A percentile compares a stretch with the other conserved stretches of the same genome.
Conservation (phyloP, 2,329 filamentous ascomycete genomes). For the Cercospora zeae-maydis region DNA sequence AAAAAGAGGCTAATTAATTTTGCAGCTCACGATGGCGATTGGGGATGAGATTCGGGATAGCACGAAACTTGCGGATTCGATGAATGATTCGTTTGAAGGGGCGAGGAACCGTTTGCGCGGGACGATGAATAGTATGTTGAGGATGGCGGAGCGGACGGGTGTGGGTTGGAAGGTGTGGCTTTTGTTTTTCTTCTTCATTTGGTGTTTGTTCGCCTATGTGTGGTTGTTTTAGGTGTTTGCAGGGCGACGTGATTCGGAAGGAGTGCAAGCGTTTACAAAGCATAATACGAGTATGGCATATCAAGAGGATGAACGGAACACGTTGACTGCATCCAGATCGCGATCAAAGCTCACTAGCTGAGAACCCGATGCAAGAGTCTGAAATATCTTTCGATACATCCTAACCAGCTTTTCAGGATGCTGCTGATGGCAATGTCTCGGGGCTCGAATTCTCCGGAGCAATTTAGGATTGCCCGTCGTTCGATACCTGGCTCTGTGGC, state of each 20-base stretch:
- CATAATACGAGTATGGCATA: neutral
- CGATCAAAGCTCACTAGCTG: neutral
- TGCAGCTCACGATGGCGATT: conserved; percentile 79
- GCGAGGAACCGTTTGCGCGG: conserved; percentile 76
- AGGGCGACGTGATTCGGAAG: neutral
- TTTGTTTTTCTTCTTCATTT: conserved; percentile 78
- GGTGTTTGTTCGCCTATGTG: conserved; percentile 82
- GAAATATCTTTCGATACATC: too few species aligned
- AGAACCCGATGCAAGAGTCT: too few species aligned
- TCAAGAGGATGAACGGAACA: neutral
- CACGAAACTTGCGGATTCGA: conserved; percentile 82
- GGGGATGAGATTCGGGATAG: conserved; percentile 93
- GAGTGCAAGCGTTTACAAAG: neutral
- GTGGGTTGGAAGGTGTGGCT: conserved; percentile 95
- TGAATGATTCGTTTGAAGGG: conserved; percentile 91
- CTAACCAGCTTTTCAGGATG: too few species aligned
- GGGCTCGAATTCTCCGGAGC: too few species aligned
- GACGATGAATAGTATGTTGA: conserved; percentile 94
- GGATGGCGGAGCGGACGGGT: conserved; percentile 94
- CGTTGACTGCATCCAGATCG: neutral
- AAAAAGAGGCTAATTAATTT: conserved; percentile 1
- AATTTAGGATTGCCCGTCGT: too few species aligned
- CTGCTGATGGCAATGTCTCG: too few species aligned
- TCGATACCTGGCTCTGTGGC: too few species aligned
- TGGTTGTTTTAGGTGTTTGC: conserved; percentile 61